Conservation (phyloP, 106 monocot genomes). For the Dendrobium nobile region DNA sequence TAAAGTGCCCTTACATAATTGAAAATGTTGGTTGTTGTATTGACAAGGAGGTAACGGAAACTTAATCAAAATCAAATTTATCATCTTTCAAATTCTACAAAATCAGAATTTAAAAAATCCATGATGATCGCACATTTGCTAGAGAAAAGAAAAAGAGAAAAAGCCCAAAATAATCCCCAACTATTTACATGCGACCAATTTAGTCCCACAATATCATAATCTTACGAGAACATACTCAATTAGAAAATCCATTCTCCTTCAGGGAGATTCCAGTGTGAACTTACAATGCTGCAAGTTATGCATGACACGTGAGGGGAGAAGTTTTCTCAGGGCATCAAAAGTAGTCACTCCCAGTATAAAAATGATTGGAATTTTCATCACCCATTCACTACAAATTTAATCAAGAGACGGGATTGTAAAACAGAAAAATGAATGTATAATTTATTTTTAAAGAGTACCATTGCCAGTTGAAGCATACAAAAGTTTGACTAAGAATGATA, state of each 20-base stretch:
- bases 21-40: background rate
- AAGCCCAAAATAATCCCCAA: background rate
- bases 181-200: too few species aligned
- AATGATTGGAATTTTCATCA: slow-evolving; percentile 81
- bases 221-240: slow-evolving; percentile 64
- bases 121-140: background rate
- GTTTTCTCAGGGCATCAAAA: slow-evolving; percentile 43
- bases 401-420: background rate
- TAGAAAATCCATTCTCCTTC: slow-evolving; percentile 74
- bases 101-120: background rate
- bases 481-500: background rate
- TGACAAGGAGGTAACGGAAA: background rate
- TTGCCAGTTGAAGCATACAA: background rate
- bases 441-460: background rate
- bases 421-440: background rate
- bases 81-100: background rate
- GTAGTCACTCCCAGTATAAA: slow-evolving; percentile 71
- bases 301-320: slow-evolving; percentile 53
- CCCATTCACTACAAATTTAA: slow-evolving; percentile 68
- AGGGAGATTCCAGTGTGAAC: slow-evolving; percentile 55
- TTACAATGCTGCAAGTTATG: slow-evolving; percentile 50
- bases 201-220: background rate
- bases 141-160: background rate
- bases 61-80: background rate
- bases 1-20: background rate